Evolutionary conservation across 495 filamentous ascomycete genomes (phyloP).

Genomic region (Trichoderma virens): DNA sequence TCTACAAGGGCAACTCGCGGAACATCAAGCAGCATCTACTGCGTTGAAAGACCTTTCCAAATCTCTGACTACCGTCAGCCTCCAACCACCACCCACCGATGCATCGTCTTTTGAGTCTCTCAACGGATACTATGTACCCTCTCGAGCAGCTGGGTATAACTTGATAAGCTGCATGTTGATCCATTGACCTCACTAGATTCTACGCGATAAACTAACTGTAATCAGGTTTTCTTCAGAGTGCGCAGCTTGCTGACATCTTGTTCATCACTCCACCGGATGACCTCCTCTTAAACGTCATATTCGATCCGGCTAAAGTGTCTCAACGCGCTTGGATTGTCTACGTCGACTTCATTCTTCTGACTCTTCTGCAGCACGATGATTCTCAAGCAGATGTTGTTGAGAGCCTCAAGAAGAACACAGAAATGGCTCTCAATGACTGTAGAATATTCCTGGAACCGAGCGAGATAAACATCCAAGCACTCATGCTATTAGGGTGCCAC

Average conservation of each 20-base stretch:
- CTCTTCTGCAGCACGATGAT: not conserved
- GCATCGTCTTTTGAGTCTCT: not conserved
- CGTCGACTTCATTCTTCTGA: conserved; percentile 15
- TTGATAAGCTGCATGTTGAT: not conserved
- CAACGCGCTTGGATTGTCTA: conserved; percentile 15
- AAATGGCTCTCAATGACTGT: conserved; percentile 17
- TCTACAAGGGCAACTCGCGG: not conserved
- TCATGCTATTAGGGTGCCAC: conserved; percentile 19
- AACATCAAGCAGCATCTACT: not conserved
- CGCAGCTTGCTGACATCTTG: conserved; percentile 12
- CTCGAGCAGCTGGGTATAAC: not conserved
- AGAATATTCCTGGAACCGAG: conserved; percentile 20
- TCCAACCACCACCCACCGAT: not conserved
- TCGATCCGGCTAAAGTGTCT: conserved; percentile 15
- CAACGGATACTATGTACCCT: not conserved
- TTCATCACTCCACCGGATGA: conserved; percentile 16
- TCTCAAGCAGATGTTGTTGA: not conserved
- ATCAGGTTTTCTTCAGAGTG: not conserved
- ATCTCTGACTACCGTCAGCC: not conserved
- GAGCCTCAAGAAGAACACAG: conserved; percentile 12
- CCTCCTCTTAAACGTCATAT: conserved; percentile 12
- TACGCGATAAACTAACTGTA: not conserved
- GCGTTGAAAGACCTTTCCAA: not conserved
- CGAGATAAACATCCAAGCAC: conserved; percentile 19
- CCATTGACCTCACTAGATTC: not conserved